phyloP scores from a whole-genome alignment of 305 asterid genomes.

The Fraxinus albicans region DNA sequence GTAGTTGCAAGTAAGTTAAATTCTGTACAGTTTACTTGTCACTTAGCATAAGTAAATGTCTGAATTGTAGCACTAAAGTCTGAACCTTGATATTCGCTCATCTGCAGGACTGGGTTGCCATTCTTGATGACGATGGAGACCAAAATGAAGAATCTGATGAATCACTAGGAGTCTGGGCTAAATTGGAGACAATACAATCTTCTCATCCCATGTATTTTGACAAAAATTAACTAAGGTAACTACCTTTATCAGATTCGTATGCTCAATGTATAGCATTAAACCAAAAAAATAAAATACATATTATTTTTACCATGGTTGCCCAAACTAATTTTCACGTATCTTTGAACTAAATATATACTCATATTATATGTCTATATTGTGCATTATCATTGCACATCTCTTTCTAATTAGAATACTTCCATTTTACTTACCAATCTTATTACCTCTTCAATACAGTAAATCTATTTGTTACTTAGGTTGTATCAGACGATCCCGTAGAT shows the following conservation, averaged over 20 bases:
- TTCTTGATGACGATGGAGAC: slow-evolving; percentile 72
- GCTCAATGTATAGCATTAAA: slow-evolving; percentile 1
- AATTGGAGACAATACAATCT: slow-evolving; percentile 88
- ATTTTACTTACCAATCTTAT: not conserved
- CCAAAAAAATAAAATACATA: slow-evolving; percentile 8
- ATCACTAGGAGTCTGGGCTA: slow-evolving; percentile 89
- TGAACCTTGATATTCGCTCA: slow-evolving; percentile 27
- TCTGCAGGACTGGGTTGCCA: slow-evolving; percentile 79
- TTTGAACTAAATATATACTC: not conserved
- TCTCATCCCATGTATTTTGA: slow-evolving; percentile 96
- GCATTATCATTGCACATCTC: not conserved
- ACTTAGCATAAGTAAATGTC: not conserved
- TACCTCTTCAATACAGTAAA: not conserved
- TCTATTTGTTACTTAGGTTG: slow-evolving; percentile 46
- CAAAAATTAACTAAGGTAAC: slow-evolving; percentile 74
- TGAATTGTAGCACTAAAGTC: slow-evolving; percentile 14
- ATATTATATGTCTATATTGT: not conserved
- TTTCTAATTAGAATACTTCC: not conserved
- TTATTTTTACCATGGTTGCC: slow-evolving; percentile 16
- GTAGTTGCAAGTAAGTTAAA: no score
- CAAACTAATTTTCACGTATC: not conserved
- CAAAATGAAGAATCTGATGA: slow-evolving; percentile 71
- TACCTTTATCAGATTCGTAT: slow-evolving; percentile 5
- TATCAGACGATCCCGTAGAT: slow-evolving; percentile 80
- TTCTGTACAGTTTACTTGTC: no score